Evolutionary conservation across 495 filamentous ascomycete species (phyloP).

Genomic region (Talaromyces liani): DNA sequence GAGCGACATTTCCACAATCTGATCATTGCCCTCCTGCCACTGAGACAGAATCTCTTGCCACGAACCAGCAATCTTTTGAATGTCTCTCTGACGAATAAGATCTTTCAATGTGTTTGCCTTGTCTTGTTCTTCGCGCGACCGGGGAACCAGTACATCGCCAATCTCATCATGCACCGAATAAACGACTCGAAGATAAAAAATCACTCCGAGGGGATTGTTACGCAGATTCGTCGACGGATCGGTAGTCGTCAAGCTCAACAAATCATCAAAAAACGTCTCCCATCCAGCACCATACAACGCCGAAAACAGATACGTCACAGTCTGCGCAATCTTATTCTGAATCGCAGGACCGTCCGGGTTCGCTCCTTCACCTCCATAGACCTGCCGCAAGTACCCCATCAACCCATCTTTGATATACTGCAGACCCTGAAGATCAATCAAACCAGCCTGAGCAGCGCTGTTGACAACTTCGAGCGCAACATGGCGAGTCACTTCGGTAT

Average conservation of each 20-base stretch:
- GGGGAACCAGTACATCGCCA: constrained; percentile 78
- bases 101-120: constrained; percentile 84
- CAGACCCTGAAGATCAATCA: constrained; percentile 61
- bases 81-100: constrained; percentile 73
- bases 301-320: constrained; percentile 84
- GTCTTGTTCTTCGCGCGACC: constrained; percentile 65
- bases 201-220: constrained; percentile 67
- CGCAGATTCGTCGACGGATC: constrained; percentile 38
- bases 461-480: constrained; percentile 87
- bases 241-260: constrained; percentile 57
- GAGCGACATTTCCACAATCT: constrained; percentile 75
- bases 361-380: constrained; percentile 53
- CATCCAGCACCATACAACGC: constrained; percentile 76
- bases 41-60: constrained; percentile 86
- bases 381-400: constrained; percentile 64
- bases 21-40: constrained; percentile 68
- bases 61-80: constrained; percentile 72
- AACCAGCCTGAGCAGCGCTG: constrained; percentile 71
- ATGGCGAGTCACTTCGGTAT: constrained; percentile 77
- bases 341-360: constrained; percentile 61
- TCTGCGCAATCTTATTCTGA: constrained; percentile 97
- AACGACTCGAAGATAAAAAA: constrained; percentile 83
- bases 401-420: constrained; percentile 66
- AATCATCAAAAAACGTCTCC: constrained; percentile 83
- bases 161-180: constrained; percentile 94